Base-by-base conservation (phyloP, 768 basidiomycete genomes). In the Lyophyllum semitale region DNA sequence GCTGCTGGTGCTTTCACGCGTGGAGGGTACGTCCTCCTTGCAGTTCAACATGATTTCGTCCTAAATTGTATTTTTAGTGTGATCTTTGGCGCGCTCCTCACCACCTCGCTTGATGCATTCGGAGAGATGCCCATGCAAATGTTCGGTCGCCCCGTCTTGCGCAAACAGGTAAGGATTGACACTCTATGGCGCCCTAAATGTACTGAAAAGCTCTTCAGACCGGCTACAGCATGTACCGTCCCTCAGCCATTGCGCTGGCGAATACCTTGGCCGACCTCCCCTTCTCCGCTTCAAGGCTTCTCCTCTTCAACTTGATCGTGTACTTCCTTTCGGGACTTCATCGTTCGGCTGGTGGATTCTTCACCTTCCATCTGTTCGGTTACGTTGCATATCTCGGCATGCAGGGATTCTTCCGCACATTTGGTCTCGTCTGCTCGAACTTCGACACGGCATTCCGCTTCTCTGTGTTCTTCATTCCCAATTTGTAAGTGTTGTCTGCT, bases 1-100 rank as follows among this genome's bases (percentile, higher is more conserved):
- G 83, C 93, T 6, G 79, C 81, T 38, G 94, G 94, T 29, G 91
- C 88, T 0, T 97, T 97, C 73, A 93, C 93, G 23, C 84, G 93
- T 58, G 92, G 91, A 43, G 80, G 89, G 76, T 76, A n/a, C n/a
- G n/a, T 54, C 42, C 69, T 54, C 33, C 12, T 2, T 2, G 22
- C 38, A 17, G 5, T 29, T 13, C 30, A 8, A 17, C 25, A 7
- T 27, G 18, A 3, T 1, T 25, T 18, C 33, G 2, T 27, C 40
- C 25, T 41, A 17, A 29, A 45, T 22, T 22, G 13, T 15, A 17
- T 26, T 29, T 30, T 55, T 47, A 76, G 77, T 71, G 84, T 93
- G 27, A 81, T 95, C 49, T 94, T 95, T 67, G 70, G 79, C 35
- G 84, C 84, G 15, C 68, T 91, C 54, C 68, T 94, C 41, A 82